Conservation (phyloP, 768 basidiomycete species). For the Hygrophoropsis aurantiaca region DNA sequence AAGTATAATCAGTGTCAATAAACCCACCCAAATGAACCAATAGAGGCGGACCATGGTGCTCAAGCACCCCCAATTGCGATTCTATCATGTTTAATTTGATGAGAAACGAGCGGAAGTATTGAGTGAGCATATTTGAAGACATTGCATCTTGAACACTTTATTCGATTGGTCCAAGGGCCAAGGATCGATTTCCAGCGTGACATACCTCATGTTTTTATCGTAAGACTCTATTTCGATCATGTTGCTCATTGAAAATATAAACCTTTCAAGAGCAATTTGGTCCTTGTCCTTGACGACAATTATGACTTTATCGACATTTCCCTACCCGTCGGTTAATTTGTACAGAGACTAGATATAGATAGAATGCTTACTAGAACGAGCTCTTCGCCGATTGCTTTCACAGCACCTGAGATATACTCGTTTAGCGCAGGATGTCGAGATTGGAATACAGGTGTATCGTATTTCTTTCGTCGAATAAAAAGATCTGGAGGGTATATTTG, state of each 20-base stretch:
- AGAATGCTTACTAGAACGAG: conserved; percentile 51
- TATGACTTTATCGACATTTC: conserved; percentile 75
- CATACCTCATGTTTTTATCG: conserved; percentile 68
- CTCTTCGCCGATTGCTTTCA: conserved; percentile 81
- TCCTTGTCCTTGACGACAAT: conserved; percentile 83
- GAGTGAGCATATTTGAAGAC: conserved; percentile 58
- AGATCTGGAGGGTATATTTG: conserved; percentile 88
- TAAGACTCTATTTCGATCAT: conserved; percentile 72
- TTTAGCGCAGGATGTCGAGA: conserved; percentile 89
- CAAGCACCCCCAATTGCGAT: conserved; percentile 60
- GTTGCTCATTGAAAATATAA: conserved; percentile 82
- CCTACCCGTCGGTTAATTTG: conserved; percentile 42
- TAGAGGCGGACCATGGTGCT: conserved; percentile 46
- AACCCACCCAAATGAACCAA: neutral
- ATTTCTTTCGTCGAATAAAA: conserved; percentile 86
- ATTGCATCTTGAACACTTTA: conserved; percentile 73
- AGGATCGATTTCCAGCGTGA: conserved; percentile 1
- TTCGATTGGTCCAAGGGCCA: neutral
- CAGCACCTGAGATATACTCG: conserved; percentile 85
- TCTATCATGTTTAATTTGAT: conserved; percentile 80
- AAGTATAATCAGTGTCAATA: conserved; percentile 2
- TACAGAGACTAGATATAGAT: neutral
- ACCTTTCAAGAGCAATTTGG: conserved; percentile 83
- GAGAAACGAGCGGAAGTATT: conserved; percentile 81
- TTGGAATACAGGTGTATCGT: conserved; percentile 88